These are phyloP conservation scores for Coniochaeta hoffmannii DNA, from an alignment of 2,329 filamentous ascomycete species.

Conservation along the genomic window DNA sequence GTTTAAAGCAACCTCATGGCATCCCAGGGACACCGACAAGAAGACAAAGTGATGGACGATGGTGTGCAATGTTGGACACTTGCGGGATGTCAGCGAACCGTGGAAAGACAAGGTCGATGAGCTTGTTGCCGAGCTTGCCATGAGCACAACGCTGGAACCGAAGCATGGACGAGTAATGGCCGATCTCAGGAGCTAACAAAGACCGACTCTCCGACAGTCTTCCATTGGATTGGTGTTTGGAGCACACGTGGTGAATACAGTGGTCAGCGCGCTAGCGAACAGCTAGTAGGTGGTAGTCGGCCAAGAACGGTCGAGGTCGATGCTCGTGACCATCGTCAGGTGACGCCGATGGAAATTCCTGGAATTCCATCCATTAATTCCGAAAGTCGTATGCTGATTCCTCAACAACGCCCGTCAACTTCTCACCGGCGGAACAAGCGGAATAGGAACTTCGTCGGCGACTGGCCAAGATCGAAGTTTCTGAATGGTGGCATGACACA, in stretches of 20 bases:
- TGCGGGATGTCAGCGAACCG: too few relatives aligned
- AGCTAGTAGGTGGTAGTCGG: background rate
- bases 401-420: background rate
- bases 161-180: background rate
- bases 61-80: too few relatives aligned
- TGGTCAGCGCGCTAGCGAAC: background rate
- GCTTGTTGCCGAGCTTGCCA: background rate
- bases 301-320: background rate
- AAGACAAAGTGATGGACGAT: too few relatives aligned
- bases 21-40: too few relatives aligned
- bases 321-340: background rate
- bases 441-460: background rate
- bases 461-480: background rate
- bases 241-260: too few relatives aligned
- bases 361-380: background rate
- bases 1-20: background rate
- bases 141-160: background rate
- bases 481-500: constrained; percentile 2
- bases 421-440: background rate
- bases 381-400: background rate
- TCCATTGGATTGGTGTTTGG: background rate
- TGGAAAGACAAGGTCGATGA: too few relatives aligned
- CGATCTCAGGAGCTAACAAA: background rate
- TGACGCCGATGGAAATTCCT: background rate
- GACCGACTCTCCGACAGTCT: background rate